These are phyloP conservation scores for Cerioporus squamosus DNA, from an alignment of 1,284 basidiomycete genomes.

Conservation along the genomic window DNA sequence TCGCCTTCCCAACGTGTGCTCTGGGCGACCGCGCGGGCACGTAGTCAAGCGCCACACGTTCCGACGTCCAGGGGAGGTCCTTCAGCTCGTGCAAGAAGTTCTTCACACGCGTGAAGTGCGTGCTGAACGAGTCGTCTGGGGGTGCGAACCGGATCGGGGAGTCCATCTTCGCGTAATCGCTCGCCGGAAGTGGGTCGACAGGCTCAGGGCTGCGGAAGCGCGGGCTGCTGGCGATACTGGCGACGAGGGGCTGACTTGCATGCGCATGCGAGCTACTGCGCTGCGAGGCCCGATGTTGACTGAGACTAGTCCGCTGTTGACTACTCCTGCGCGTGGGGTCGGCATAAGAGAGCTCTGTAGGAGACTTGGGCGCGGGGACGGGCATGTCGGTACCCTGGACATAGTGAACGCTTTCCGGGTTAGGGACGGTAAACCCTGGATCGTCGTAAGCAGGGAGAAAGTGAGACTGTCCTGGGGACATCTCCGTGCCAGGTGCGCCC, in stretches of 20 bases:
- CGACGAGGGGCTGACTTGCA: neutral
- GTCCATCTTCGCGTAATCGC: conserved; percentile 40
- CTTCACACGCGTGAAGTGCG: conserved; percentile 34
- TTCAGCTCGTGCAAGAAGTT: conserved; percentile 36
- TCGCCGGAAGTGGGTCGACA: conserved; percentile 28
- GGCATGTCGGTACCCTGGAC: conserved; percentile 28
- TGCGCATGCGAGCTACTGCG: conserved; percentile 4
- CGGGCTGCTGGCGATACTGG: conserved; percentile 20
- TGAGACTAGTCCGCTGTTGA: neutral
- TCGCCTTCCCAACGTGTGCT: conserved; percentile 25
- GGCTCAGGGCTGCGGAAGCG: conserved; percentile 6
- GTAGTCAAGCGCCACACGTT: conserved; percentile 35
- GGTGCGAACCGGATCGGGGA: conserved; percentile 22
- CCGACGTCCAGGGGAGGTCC: conserved; percentile 38
- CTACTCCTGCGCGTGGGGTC: conserved; percentile 1
- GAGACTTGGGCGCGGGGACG: conserved; percentile 7
- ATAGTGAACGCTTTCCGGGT: conserved; percentile 29
- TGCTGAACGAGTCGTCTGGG: conserved; percentile 33
- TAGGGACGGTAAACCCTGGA: conserved; percentile 19
- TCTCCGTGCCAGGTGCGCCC: conserved; percentile 14
- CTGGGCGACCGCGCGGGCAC: conserved; percentile 30
- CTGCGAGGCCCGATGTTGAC: conserved; percentile 6
- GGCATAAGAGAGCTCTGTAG: conserved; percentile 7
- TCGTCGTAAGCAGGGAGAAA: conserved; percentile 31
- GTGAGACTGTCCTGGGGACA: conserved; percentile 8